Conservation (phyloP, 2,329 filamentous ascomycete genomes). For the Colletotrichum lupini region DNA sequence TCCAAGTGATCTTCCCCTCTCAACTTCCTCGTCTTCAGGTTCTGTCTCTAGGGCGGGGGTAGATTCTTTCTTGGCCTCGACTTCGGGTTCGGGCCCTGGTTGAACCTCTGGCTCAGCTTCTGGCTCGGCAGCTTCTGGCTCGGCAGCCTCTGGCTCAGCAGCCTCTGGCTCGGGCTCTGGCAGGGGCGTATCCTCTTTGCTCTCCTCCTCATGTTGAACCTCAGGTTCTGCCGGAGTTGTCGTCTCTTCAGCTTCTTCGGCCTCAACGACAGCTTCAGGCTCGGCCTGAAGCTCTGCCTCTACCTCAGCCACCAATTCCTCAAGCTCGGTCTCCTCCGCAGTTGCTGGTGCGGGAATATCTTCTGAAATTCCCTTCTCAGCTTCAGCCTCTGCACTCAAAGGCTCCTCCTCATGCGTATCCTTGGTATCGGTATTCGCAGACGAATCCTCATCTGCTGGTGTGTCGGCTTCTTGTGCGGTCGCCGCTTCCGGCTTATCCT, state of each 20-base stretch:
- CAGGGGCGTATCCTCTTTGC: background rate
- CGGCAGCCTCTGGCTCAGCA: background rate
- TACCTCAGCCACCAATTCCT: background rate
- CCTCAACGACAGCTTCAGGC: background rate
- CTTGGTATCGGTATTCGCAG: background rate
- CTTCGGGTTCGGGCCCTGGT: background rate
- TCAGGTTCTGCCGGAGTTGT: background rate
- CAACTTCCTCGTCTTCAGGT: background rate
- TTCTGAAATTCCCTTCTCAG: background rate
- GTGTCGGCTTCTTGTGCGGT: background rate
- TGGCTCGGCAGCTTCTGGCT: background rate
- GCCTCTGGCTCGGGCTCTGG: background rate
- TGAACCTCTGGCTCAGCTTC: background rate
- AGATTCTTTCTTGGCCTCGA: background rate
- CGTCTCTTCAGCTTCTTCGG: background rate
- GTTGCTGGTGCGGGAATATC: background rate
- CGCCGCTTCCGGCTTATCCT: background rate
- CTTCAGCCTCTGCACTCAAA: background rate
- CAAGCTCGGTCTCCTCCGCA: background rate
- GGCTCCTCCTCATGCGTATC: background rate
- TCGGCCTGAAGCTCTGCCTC: background rate
- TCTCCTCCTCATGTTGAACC: background rate
- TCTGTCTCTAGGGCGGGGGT: background rate
- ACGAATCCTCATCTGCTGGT: background rate
- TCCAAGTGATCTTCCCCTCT: background rate